A percentile compares a stretch with the other conserved stretches of the same genome.
phyloP scores from a whole-genome alignment of 306 rosid species.

The Cucurbita ficifolia region DNA sequence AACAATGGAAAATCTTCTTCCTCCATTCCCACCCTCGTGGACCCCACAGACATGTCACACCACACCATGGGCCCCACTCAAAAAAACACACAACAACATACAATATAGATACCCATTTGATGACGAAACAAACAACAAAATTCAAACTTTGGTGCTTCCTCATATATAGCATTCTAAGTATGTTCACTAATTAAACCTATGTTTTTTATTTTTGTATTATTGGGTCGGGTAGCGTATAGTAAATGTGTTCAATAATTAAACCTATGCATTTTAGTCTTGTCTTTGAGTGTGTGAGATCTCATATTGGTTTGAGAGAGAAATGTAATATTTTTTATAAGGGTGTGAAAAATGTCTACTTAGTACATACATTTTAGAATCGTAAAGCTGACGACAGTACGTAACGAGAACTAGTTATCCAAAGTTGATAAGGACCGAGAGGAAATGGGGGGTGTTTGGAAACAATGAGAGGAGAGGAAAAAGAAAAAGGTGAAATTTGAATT shows the following conservation, averaged over 20 bases:
- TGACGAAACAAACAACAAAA: too few species aligned
- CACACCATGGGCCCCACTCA: slow-evolving; percentile 28
- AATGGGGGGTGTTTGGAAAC: slow-evolving; percentile 39
- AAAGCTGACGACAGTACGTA: accelerated
- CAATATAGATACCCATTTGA: neutral
- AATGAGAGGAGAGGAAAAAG: slow-evolving; percentile 15
- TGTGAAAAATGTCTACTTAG: too few species aligned
- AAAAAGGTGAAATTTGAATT: slow-evolving; percentile 97
- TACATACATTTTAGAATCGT: too few species aligned
- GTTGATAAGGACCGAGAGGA: too few species aligned
- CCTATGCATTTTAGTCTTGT: neutral
- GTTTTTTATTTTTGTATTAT: neutral
- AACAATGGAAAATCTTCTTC: slow-evolving; percentile 19
- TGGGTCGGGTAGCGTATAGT: too few species aligned
- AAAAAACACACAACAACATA: neutral
- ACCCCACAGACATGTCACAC: slow-evolving; percentile 45
- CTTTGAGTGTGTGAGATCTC: neutral
- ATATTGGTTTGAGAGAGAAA: neutral
- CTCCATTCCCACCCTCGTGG: slow-evolving; percentile 12
- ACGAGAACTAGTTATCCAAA: too few species aligned
- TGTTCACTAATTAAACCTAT: neutral
- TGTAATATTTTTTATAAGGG: too few species aligned
- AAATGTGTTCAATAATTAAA: neutral
- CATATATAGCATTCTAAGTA: neutral
- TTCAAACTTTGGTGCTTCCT: neutral